Percentiles rank a stretch among this genome's conserved stretches.
phyloP scores from a whole-genome alignment of 345 rosid genomes.

The Aquilaria malaccensis region DNA sequence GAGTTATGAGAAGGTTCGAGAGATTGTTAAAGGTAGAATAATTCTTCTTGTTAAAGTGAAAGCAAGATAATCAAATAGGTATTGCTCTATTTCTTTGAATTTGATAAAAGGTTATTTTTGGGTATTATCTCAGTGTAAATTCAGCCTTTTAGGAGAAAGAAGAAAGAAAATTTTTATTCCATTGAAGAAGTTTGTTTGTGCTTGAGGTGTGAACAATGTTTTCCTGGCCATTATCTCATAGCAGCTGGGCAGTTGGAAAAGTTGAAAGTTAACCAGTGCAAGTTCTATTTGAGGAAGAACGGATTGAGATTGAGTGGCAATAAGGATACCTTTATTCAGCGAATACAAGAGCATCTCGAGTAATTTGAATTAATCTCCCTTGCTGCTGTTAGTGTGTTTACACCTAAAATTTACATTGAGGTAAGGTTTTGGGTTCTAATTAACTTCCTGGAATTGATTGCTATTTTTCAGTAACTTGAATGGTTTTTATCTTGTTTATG shows the following conservation, averaged over 20 bases:
- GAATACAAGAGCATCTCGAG: conserved; percentile 55
- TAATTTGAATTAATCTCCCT: conserved; percentile 19
- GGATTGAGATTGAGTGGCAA: conserved; percentile 50
- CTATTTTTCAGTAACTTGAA: too few relatives aligned
- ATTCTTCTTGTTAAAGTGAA: background rate
- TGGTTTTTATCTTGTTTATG: too few relatives aligned
- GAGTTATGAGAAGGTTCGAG: conserved; percentile 19
- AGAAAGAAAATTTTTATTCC: too few relatives aligned
- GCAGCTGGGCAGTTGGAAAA: conserved; percentile 45
- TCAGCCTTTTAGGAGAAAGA: too few relatives aligned
- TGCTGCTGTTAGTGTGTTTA: background rate
- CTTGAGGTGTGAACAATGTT: conserved; percentile 10
- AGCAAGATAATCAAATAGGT: background rate
- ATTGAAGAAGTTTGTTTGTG: background rate
- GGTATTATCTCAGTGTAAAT: background rate
- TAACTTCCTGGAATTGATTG: too few relatives aligned
- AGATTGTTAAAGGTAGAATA: conserved; percentile 26
- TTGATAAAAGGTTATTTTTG: background rate
- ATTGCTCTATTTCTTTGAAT: background rate
- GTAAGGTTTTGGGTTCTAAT: too few relatives aligned
- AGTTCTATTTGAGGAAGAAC: conserved; percentile 52
- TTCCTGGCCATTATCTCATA: conserved; percentile 14
- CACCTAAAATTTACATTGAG: background rate
- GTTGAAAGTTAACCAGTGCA: conserved; percentile 49
- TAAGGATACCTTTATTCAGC: conserved; percentile 35